phyloP scores from a whole-genome alignment of 1,284 basidiomycete genomes.

The Phlebopus sp. region DNA sequence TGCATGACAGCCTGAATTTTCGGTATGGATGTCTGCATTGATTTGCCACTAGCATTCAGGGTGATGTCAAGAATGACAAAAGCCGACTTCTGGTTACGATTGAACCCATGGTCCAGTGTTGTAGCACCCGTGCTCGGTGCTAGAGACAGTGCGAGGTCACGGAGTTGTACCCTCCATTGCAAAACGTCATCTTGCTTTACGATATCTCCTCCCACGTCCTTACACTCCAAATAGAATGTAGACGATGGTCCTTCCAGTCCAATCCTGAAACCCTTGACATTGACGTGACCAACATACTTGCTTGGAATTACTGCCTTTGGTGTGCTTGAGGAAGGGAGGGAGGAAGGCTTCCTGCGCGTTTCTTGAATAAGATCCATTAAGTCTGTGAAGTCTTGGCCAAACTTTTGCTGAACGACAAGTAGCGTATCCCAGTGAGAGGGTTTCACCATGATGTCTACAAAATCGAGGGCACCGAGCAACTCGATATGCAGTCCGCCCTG shows the following conservation, averaged over 20 bases:
- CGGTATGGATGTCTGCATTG: conserved; percentile 56
- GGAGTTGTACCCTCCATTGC: conserved; percentile 63
- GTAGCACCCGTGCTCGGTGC: conserved; percentile 49
- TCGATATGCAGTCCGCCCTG: conserved; percentile 50
- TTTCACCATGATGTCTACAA: conserved; percentile 69
- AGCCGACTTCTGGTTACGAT: conserved; percentile 68
- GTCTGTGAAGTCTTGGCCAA: conserved; percentile 83
- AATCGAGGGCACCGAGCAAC: conserved; percentile 59
- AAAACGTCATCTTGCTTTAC: conserved; percentile 40
- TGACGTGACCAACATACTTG: conserved; percentile 50
- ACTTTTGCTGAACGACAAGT: conserved; percentile 78
- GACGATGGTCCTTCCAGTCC: conserved; percentile 72
- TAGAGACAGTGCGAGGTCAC: conserved; percentile 71
- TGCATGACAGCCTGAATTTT: conserved; percentile 91
- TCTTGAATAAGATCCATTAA: conserved; percentile 63
- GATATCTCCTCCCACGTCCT: conserved; percentile 63
- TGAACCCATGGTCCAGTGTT: conserved; percentile 40
- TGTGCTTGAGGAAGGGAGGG: conserved; percentile 16
- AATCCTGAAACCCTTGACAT: conserved; percentile 75
- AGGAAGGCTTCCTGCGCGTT: conserved; percentile 43
- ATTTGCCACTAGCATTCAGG: conserved; percentile 33
- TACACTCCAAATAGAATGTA: conserved; percentile 70
- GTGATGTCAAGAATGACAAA: conserved; percentile 78
- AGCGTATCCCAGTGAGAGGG: conserved; percentile 80
- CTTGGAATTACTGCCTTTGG: conserved; percentile 5